phyloP scores from a whole-genome alignment of 371 early-diverging fungal genomes.

The Batkoa obscura region DNA sequence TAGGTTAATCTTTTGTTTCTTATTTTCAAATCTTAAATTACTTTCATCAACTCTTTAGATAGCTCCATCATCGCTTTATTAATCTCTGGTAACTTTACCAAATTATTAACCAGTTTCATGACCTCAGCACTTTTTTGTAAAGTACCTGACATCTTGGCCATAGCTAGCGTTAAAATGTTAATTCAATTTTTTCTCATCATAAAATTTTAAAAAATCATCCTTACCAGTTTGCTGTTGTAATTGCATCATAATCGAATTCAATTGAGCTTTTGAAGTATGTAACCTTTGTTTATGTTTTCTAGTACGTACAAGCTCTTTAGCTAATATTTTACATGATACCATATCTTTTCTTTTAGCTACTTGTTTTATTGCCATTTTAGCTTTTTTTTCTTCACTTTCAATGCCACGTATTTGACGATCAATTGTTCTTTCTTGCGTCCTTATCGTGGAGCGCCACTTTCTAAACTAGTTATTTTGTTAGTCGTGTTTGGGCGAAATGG shows the following conservation, averaged over 20 bases:
- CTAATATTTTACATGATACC: slow-evolving; percentile 53
- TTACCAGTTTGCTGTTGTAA: slow-evolving; percentile 71
- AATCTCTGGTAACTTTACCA: slow-evolving; percentile 71
- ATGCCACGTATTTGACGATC: slow-evolving; percentile 67
- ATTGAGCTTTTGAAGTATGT: slow-evolving; percentile 75
- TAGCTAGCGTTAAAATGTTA: slow-evolving; percentile 29
- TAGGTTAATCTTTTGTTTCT: not conserved
- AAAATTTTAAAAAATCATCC: slow-evolving; percentile 6
- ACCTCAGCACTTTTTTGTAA: slow-evolving; percentile 74
- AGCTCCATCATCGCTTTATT: slow-evolving; percentile 67
- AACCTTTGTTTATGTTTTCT: slow-evolving; percentile 61
- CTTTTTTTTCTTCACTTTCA: slow-evolving; percentile 64
- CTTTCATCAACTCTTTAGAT: slow-evolving; percentile 89
- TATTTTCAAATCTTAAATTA: slow-evolving; percentile 10
- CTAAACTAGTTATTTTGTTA: slow-evolving; percentile 31
- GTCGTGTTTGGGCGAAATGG: too few relatives aligned
- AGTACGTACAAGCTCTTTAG: slow-evolving; percentile 67
- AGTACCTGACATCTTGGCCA: slow-evolving; percentile 70
- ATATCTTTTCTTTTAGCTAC: slow-evolving; percentile 74
- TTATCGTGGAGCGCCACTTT: slow-evolving; percentile 77
- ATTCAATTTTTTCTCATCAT: not conserved
- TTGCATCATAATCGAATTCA: slow-evolving; percentile 80
- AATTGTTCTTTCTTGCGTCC: slow-evolving; percentile 69
- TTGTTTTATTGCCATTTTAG: slow-evolving; percentile 54
- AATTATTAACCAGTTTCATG: slow-evolving; percentile 72